Evolutionary conservation across 2,329 filamentous ascomycete species (phyloP).

Genomic region (Tetracladium maxilliforme): DNA sequence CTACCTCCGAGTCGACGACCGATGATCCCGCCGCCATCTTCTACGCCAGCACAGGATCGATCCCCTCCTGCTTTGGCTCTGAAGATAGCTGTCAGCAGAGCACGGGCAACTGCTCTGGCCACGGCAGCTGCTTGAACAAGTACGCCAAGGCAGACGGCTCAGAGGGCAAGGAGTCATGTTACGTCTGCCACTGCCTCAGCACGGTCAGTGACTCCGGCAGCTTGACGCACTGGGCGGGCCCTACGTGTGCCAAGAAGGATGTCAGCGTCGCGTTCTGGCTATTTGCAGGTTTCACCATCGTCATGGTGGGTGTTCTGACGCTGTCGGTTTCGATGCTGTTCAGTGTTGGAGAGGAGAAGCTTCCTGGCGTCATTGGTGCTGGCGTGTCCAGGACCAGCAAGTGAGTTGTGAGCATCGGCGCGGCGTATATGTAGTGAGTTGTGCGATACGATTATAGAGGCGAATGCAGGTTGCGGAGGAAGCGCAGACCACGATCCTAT

Average conservation of each 20-base stretch:
- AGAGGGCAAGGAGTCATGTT: conserved; percentile 19
- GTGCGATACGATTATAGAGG: too few relatives aligned
- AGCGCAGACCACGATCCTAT: too few relatives aligned
- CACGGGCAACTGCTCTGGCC: conserved; percentile 71
- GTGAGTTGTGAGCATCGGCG: too few relatives aligned
- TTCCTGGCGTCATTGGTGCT: conserved; percentile 91
- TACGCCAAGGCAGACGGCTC: too few relatives aligned
- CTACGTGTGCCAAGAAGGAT: conserved; percentile 82
- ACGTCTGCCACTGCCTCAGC: conserved; percentile 47
- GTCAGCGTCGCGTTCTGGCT: conserved; percentile 83
- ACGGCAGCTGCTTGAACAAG: conserved; percentile 62
- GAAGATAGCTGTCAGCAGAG: conserved; percentile 49
- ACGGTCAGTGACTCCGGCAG: conserved; percentile 35
- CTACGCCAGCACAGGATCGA: conserved; percentile 14
- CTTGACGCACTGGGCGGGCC: conserved; percentile 67
- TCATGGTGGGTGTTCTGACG: conserved; percentile 51
- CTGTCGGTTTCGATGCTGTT: conserved; percentile 68
- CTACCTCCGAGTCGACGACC: conserved; percentile 14
- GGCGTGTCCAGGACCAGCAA: conserved; percentile 77
- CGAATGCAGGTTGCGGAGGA: too few relatives aligned
- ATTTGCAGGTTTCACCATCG: conserved; percentile 59
- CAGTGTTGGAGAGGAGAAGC: conserved; percentile 69
- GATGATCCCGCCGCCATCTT: conserved; percentile 19
- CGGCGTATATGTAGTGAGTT: too few relatives aligned
- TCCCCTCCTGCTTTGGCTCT: conserved; percentile 64